These are phyloP conservation scores for Neocucurbitaria cava DNA, from an alignment of 2,329 filamentous ascomycete species.

Conservation along the genomic window DNA sequence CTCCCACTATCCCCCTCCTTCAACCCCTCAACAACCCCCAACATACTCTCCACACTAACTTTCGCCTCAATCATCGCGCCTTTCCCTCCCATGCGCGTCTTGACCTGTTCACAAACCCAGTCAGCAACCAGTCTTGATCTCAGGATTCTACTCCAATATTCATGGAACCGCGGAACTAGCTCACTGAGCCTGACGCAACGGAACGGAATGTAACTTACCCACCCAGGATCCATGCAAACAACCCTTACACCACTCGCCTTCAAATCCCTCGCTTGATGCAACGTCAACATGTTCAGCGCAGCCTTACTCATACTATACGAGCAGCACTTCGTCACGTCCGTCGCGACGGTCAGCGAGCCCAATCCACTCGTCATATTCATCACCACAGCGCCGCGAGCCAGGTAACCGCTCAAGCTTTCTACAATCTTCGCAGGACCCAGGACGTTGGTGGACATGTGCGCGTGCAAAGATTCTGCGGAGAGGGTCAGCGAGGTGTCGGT, in stretches of 20 bases:
- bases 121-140: too few species aligned
- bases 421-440: conserved; percentile 57
- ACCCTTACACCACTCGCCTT: conserved; percentile 37
- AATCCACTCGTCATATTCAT: conserved; percentile 48
- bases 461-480: conserved; percentile 43
- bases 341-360: conserved; percentile 39
- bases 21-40: conserved; percentile 44
- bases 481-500: conserved; percentile 51
- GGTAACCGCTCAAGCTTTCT: conserved; percentile 45
- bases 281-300: conserved; percentile 53
- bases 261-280: conserved; percentile 51
- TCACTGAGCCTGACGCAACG: too few species aligned
- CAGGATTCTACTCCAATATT: too few species aligned
- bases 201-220: too few species aligned
- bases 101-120: too few species aligned
- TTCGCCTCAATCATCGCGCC: conserved; percentile 49
- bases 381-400: conserved; percentile 39
- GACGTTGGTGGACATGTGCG: conserved; percentile 57
- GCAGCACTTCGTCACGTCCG: conserved; percentile 43
- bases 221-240: conserved; percentile 54
- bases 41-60: conserved; percentile 49
- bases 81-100: conserved; percentile 54
- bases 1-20: conserved; percentile 46
- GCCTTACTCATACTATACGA: conserved; percentile 55
- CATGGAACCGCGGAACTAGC: too few species aligned